Percentiles rank a stretch among this genome's conserved stretches.
Conservation (phyloP, 2,329 filamentous ascomycete species). For the Malbranchea cinnamomea region DNA sequence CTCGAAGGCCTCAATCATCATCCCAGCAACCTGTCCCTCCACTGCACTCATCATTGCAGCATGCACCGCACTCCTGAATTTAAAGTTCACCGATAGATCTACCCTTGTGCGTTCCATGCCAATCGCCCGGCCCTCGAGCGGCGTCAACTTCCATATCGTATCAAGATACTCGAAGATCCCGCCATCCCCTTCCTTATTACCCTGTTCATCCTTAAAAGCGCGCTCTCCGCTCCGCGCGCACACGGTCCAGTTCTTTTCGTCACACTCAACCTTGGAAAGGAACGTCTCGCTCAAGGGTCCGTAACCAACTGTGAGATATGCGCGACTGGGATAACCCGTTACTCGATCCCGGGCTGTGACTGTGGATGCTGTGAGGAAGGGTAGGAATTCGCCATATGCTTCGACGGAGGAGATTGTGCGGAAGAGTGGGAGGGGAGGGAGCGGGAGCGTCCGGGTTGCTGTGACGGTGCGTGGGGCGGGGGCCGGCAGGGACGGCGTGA, state of each 20-base stretch:
- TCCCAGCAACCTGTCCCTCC: constrained; percentile 66
- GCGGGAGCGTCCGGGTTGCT: constrained; percentile 63
- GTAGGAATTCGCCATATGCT: constrained; percentile 74
- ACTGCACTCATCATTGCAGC: constrained; percentile 65
- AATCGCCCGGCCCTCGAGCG: constrained; percentile 18
- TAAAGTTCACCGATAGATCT: constrained; percentile 59
- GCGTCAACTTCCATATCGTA: constrained; percentile 29
- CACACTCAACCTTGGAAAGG: constrained; percentile 62
- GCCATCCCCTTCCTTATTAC: constrained; percentile 51
- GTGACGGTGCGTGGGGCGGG: constrained; percentile 50
- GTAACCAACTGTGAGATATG: constrained; percentile 73
- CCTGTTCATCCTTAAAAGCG: constrained; percentile 25
- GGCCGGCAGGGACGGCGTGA: constrained; percentile 8
- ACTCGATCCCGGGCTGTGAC: constrained; percentile 57
- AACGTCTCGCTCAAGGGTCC: constrained; percentile 72
- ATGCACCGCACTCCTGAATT: constrained; percentile 82
- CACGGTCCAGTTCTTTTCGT: constrained; percentile 50
- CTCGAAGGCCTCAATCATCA: constrained; percentile 93
- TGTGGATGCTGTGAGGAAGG: constrained; percentile 65
- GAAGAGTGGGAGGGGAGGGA: constrained; percentile 58
- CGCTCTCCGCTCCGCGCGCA: constrained; percentile 47
- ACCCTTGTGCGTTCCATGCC: constrained; percentile 49
- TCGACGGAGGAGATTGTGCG: constrained; percentile 75
- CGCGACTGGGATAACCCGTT: constrained; percentile 48
- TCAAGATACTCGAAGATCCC: constrained; percentile 38